Base-by-base conservation (phyloP, 164 flowering plant genomes). In the Berberis thunbergii region DNA sequence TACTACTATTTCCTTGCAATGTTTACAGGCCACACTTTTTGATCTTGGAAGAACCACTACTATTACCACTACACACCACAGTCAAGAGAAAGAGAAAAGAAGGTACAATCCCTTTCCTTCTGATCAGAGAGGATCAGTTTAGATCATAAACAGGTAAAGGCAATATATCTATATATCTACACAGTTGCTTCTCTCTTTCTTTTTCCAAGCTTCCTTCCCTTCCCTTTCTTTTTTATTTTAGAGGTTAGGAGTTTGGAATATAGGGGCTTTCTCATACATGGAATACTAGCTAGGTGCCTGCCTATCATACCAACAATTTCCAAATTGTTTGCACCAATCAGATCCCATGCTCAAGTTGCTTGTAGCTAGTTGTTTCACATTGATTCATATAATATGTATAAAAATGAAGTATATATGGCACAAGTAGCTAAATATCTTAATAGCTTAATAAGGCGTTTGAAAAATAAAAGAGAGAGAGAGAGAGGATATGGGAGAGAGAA, bases 131-230 rank as follows among this genome's bases (percentile, higher is more conserved):
- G 26, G 26, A 26, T 26, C 26, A 68, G 72, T 62, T 57, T 70
- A 75, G 76, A 76, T 76, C 79, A 60, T 67, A 72, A 71, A 58
- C 75, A 75, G 79, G 79, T 75, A 70, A 69, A 50, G 67, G 43
- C 71, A 60, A 26, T 26, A 26, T 26, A 26, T 26, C 26, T 26
- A 26, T 26, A 26, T 26, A 26, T 61, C 13, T 52, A 52, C 12
- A 52, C 13, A 13, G 59, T 56, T 3, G 64, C 60, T 65, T 45
- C 63, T 68, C 38, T 56, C 38, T 38, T 66, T 67, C 45, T 13
- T 57, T 48, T 10, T 58, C 50, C 62, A 53, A 54, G 49, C 63
- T 56, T 45, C 60, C n/a, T 7, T 52, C 44, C 42, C 39, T 26
- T 41, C 62, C 53, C 7, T 43, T 41, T 9, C 55, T 3, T 8